These are phyloP conservation scores for Acer saccharum DNA, from an alignment of 345 rosid species.

Conservation along the genomic window DNA sequence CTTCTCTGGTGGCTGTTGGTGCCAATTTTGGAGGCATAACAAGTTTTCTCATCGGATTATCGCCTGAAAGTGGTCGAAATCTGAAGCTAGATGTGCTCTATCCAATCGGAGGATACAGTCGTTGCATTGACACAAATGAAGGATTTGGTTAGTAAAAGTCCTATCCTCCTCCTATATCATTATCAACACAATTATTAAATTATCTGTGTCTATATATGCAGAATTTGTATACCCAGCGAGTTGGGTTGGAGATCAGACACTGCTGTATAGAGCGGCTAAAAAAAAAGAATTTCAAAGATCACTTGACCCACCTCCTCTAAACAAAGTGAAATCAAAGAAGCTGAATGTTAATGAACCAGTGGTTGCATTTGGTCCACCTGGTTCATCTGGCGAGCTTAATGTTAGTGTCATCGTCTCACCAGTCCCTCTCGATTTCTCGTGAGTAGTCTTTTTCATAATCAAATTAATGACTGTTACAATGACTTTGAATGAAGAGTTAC, in stretches of 20 bases:
- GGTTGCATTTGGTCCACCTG: constrained; percentile 88
- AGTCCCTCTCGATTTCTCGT: constrained; percentile 77
- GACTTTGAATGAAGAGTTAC: background rate
- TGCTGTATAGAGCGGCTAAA: constrained; percentile 74
- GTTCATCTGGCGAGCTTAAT: constrained; percentile 86
- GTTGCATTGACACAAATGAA: constrained; percentile 66
- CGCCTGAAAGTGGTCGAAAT: constrained; percentile 61
- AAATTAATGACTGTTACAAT: background rate
- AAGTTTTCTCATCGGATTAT: constrained; percentile 72
- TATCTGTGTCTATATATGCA: constrained; percentile 17
- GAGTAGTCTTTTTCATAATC: constrained; percentile 32
- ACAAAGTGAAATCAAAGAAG: constrained; percentile 24
- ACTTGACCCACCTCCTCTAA: constrained; percentile 75
- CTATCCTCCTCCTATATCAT: background rate
- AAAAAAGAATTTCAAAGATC: constrained; percentile 61
- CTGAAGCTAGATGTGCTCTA: constrained; percentile 82
- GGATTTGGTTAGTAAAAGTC: constrained; percentile 79
- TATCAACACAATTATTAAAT: too few relatives aligned
- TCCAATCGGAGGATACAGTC: constrained; percentile 74
- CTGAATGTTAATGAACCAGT: constrained; percentile 66
- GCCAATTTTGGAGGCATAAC: constrained; percentile 84
- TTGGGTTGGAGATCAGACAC: constrained; percentile 86
- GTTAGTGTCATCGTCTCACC: constrained; percentile 86
- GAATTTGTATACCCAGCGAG: constrained; percentile 74
- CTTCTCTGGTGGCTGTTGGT: constrained; percentile 75